phyloP scores from a whole-genome alignment of 1,284 basidiomycete species.

The Boletus subluridellus region DNA sequence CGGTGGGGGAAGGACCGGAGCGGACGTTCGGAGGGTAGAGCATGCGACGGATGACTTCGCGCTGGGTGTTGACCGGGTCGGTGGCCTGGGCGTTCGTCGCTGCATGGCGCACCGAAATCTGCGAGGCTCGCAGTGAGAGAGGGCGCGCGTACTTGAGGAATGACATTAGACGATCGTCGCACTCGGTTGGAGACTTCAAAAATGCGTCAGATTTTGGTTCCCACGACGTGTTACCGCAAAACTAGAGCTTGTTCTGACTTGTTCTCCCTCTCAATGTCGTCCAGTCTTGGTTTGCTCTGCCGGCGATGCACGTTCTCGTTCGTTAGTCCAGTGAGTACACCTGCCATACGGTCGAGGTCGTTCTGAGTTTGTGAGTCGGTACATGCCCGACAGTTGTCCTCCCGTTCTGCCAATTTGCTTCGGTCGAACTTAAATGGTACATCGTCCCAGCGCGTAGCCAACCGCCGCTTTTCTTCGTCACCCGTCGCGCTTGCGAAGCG shows the following conservation, averaged over 20 bases:
- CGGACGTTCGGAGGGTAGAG: constrained; percentile 78
- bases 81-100: constrained; percentile 23
- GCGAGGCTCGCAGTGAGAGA: constrained; percentile 32
- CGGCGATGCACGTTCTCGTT: constrained; percentile 21
- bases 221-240: constrained; percentile 21
- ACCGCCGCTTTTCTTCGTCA: constrained; percentile 51
- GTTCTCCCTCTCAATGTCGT: constrained; percentile 18
- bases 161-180: constrained; percentile 18
- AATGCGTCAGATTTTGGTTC: constrained; percentile 15
- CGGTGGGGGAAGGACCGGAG: constrained; percentile 68
- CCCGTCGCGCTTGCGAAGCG: constrained; percentile 44
- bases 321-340: constrained; percentile 15
- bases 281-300: constrained; percentile 19
- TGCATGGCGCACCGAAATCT: constrained; percentile 40
- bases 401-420: constrained; percentile 21
- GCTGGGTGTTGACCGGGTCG: constrained; percentile 52
- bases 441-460: constrained; percentile 3
- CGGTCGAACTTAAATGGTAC: not conserved
- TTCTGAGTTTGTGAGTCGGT: not conserved
- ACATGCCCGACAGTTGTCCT: constrained; percentile 42
- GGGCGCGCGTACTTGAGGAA: constrained; percentile 21
- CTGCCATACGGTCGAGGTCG: not conserved
- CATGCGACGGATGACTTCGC: constrained; percentile 69
- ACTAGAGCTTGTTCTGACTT: not conserved
- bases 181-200: not conserved